Conservation (phyloP, 768 basidiomycete genomes). For the Amanita phalloides region DNA sequence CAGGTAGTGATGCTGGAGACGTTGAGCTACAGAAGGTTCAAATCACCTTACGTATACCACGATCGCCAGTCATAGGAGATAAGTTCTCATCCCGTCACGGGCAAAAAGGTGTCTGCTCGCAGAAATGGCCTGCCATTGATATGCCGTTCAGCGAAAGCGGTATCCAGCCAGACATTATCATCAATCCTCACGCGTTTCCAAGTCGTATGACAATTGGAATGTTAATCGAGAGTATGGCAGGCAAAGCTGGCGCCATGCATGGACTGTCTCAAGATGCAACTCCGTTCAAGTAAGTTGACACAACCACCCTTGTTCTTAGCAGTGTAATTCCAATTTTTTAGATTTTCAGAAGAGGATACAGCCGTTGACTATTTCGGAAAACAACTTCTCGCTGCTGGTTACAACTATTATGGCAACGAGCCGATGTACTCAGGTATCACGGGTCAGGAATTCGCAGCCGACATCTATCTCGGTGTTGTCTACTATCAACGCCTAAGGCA, state of each 20-base stretch:
- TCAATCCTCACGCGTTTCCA: slow-evolving; percentile 99
- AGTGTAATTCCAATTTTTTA: slow-evolving; percentile 5
- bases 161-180: slow-evolving; percentile 98
- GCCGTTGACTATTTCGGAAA: slow-evolving; percentile 97
- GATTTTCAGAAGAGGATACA: slow-evolving; percentile 78
- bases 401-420: slow-evolving; percentile 98
- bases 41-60: slow-evolving; percentile 85
- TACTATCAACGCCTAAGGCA: slow-evolving; percentile 98
- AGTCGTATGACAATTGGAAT: slow-evolving; percentile 99
- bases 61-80: slow-evolving; percentile 95
- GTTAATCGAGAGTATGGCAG: slow-evolving; percentile 99
- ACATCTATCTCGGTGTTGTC: slow-evolving; percentile 97
- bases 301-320: slow-evolving; percentile 1
- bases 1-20: slow-evolving; percentile 83
- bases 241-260: slow-evolving; percentile 98
- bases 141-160: slow-evolving; percentile 99
- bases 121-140: slow-evolving; percentile 96
- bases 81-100: slow-evolving; percentile 99
- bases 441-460: slow-evolving; percentile 95
- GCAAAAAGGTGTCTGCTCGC: slow-evolving; percentile 99
- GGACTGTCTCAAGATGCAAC: slow-evolving; percentile 98
- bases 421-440: slow-evolving; percentile 99
- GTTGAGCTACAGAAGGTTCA: slow-evolving; percentile 87
- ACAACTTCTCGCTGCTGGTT: slow-evolving; percentile 86
- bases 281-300: slow-evolving; percentile 75